Base-by-base conservation (phyloP, 2,329 filamentous ascomycete species). In the Colletotrichum sidae region DNA sequence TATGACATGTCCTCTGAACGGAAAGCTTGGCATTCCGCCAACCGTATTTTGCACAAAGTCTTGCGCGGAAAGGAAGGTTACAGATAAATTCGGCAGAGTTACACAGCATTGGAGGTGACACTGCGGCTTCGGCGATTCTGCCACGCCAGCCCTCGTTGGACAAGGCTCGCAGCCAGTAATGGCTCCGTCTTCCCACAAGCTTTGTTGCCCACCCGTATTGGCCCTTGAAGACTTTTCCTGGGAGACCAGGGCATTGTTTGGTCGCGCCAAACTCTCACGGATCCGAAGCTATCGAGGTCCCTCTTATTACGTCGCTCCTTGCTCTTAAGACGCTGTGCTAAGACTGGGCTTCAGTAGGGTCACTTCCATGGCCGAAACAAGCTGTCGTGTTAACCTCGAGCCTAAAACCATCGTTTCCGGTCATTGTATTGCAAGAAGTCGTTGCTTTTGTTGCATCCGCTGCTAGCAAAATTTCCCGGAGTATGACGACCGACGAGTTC, bases 91-190 rank as follows among this genome's bases (percentile, higher is more conserved):
- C 35, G 17, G 12, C 25, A 37, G 47, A 42, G 63, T 57, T 63
- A 47, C 63, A 66, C 59, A 39, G 49, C 53, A 50, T 54, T 11
- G 42, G 53, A 41, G 52, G 63, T 62, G 42, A 42, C 52, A 65
- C 47, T 37, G 37, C 58, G 57, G 47, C 15, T 33, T 42, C 53
- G 37, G 46, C 38, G 49, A 50, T 52, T n/a, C 37, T 42, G 41
- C 42, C 53, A 35, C 55, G 33, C 47, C 38, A 35, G 35, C 25
- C 60, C 58, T 66, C 38, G 41, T 52, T 63, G 42, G 53, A 57
- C 25, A 46, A 46, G 11, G n/a, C 47, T 11, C 47, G 54, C 60
- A 52, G 55, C 33, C 60, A 60, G 50, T 47, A 38, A 63, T 47
- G 17, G 37, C 46, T 53, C n/a, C 44, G 25, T 15, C 44, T 47